A percentile compares a stretch with the other conserved stretches of the same genome.
Evolutionary conservation across 352 stramenopile species (phyloP).

Genomic region (Globisporangium canariense): DNA sequence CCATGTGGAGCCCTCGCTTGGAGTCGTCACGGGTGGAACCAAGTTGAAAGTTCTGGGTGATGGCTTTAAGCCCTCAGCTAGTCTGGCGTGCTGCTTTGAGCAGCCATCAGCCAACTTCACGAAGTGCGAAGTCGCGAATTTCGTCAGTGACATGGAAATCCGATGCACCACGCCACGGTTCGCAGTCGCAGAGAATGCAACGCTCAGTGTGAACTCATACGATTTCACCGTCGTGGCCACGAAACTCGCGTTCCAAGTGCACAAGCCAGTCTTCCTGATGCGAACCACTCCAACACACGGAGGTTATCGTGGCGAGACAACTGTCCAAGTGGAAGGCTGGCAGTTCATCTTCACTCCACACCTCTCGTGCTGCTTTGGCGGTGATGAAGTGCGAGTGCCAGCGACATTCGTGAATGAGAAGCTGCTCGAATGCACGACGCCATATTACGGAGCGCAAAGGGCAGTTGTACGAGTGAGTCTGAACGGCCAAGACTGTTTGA

Average conservation of each 20-base stretch:
- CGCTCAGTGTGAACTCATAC: slow-evolving; percentile 26
- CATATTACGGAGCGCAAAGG: slow-evolving; percentile 21
- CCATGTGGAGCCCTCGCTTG: slow-evolving; percentile 43
- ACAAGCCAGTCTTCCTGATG: slow-evolving; percentile 25
- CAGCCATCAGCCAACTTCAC: neutral
- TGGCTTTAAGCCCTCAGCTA: slow-evolving; percentile 35
- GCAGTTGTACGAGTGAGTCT: slow-evolving; percentile 40
- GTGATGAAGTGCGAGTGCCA: slow-evolving; percentile 29
- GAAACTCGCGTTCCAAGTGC: slow-evolving; percentile 24
- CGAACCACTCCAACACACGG: slow-evolving; percentile 27
- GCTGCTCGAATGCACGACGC: slow-evolving; percentile 48
- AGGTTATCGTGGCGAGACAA: slow-evolving; percentile 36
- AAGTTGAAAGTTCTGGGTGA: slow-evolving; percentile 36
- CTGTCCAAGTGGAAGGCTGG: slow-evolving; percentile 36
- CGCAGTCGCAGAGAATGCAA: slow-evolving; percentile 5
- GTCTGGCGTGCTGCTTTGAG: slow-evolving; percentile 59
- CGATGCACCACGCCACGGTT: slow-evolving; percentile 29
- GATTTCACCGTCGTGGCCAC: slow-evolving; percentile 3
- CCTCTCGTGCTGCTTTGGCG: slow-evolving; percentile 69
- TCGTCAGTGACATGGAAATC: slow-evolving; percentile 33
- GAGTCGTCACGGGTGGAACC: slow-evolving; percentile 25
- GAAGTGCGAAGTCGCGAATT: slow-evolving; percentile 23
- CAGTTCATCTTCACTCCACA: slow-evolving; percentile 49
- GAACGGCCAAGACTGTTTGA: slow-evolving; percentile 60
- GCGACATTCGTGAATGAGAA: slow-evolving; percentile 69